Base-by-base conservation (phyloP, 208 protist genomes). In the Trypanosoma rangeli region DNA sequence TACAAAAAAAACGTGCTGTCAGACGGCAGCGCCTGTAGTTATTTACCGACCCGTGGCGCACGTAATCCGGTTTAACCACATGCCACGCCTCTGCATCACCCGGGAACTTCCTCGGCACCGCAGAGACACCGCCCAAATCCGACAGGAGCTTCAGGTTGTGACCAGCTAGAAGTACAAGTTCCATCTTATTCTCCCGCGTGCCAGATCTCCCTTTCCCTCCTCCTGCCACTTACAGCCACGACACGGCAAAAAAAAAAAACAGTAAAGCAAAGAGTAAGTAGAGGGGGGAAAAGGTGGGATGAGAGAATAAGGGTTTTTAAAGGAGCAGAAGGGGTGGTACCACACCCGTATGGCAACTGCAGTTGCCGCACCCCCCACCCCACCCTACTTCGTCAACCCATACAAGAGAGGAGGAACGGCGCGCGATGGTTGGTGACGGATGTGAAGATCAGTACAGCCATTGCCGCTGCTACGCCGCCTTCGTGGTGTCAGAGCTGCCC, bases 21-120 rank as follows among this genome's bases (percentile, higher is more conserved):
- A 82, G 48, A 15, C 55, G 35, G 26, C 78, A 76, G 59, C 72
- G 57, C 46, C 73, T 74, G 64, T 76, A 60, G 22, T 58, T 53
- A 54, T 60, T 64, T 22, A 82, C 64, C 15, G 71, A 50, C 50
- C 54, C 67, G 53, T 61, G 35, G n/a, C 63, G 68, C 5, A 70
- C 57, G 53, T 53, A 54, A 33, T 50, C 64, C 9, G 74, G 73
- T 20, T 68, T 44, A 24, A 76, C 24, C 44, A 20, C 31, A 28
- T 29, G n/a, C 46, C 31, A 31, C n/a, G 26, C 29, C 20, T n/a
- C 24, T 22, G 16, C 8, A 12, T n/a, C 24, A 66, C 44, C 28
- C 37, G 22, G 42, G 1, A 7, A 53, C 24, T 16, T 3, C 37
- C 31, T 39, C 13, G 26, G 18, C 26, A 60, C 46, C 13, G 75